These are phyloP conservation scores for Irpex sp. DNA, from an alignment of 1,284 basidiomycete genomes.

Conservation along the genomic window DNA sequence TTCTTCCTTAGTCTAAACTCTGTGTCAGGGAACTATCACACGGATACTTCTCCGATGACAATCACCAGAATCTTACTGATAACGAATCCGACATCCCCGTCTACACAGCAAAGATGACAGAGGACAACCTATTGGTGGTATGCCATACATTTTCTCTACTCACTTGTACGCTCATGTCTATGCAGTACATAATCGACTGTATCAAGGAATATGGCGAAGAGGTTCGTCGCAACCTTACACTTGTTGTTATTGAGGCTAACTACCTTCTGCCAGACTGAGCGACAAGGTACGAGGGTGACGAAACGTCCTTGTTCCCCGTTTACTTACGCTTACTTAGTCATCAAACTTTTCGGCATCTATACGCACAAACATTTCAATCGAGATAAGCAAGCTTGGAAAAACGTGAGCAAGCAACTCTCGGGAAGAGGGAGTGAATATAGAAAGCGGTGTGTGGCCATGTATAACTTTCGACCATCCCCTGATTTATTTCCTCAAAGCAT, in stretches of 20 bases:
- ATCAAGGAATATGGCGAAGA: constrained; percentile 56
- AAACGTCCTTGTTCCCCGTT: neutral
- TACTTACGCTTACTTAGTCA: constrained; percentile 41
- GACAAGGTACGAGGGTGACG: constrained; percentile 54
- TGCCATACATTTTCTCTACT: constrained; percentile 25
- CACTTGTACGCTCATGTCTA: neutral
- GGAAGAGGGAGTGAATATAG: constrained; percentile 64
- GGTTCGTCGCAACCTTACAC: constrained; percentile 41
- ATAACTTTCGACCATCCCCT: neutral
- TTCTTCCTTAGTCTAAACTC: neutral
- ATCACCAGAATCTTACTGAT: constrained; percentile 70
- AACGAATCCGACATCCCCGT: constrained; percentile 55
- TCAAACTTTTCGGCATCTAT: constrained; percentile 70
- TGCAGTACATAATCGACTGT: constrained; percentile 73
- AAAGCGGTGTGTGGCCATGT: constrained; percentile 40
- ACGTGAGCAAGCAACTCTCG: constrained; percentile 55
- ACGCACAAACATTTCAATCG: constrained; percentile 66
- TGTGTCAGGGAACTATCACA: constrained; percentile 64
- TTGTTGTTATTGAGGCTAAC: neutral
- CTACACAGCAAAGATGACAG: constrained; percentile 76
- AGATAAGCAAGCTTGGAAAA: constrained; percentile 63
- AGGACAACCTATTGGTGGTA: constrained; percentile 68
- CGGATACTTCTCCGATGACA: constrained; percentile 74
- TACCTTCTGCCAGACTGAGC: constrained; percentile 44
- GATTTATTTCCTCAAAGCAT: constrained; percentile 37